phyloP scores from a whole-genome alignment of 202 grass and related monocot genomes.

The Bolboschoenoplectus hybrid region DNA sequence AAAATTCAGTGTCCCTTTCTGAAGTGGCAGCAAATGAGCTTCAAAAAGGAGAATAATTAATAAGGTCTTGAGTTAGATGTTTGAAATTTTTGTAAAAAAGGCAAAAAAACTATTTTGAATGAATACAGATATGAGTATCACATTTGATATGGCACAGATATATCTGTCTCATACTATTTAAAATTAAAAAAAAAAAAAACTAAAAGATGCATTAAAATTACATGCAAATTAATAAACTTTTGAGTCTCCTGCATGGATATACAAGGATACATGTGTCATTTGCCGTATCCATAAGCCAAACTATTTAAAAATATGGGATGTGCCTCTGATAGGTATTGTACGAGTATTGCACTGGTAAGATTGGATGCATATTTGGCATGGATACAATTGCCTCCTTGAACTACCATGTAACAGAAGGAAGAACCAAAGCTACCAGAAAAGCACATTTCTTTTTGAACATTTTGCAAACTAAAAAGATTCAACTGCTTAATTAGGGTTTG shows the following conservation, averaged over 20 bases:
- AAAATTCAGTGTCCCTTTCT: conserved; percentile 70
- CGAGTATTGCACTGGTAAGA: not conserved
- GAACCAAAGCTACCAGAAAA: not conserved
- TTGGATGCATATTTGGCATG: not conserved
- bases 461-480: not conserved
- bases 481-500: conserved; percentile 4
- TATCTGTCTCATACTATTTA: not conserved
- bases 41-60: conserved; percentile 41
- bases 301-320: not conserved
- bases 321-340: conserved; percentile 11
- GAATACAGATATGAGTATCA: not conserved
- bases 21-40: conserved; percentile 58
- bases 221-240: not conserved
- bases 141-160: not conserved
- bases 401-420: not conserved
- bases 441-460: conserved; percentile 15
- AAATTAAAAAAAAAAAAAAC: not conserved
- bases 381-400: not conserved
- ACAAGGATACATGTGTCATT: not conserved
- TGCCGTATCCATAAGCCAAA: not conserved
- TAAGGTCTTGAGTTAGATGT: conserved; percentile 12
- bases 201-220: not conserved
- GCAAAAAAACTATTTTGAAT: not conserved
- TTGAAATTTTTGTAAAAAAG: not conserved
- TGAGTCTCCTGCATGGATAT: not conserved